phyloP scores from a whole-genome alignment of 805 yeast genomes.

The Schwanniomyces yamadae region DNA sequence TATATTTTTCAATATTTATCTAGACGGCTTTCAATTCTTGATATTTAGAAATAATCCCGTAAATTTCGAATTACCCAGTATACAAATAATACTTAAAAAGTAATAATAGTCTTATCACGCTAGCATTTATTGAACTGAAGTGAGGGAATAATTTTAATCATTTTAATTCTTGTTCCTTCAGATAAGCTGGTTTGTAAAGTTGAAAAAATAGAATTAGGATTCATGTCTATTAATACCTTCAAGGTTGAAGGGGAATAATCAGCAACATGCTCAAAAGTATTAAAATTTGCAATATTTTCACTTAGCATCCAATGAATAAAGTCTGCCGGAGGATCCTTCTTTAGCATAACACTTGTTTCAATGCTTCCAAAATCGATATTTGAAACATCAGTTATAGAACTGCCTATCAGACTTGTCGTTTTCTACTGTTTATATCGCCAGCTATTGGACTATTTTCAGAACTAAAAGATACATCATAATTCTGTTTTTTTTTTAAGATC shows the following conservation, averaged over 20 bases:
- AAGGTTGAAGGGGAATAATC: conserved; percentile 9
- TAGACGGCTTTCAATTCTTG: conserved; percentile 7
- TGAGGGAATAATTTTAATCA: conserved; percentile 6
- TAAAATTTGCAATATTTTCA: conserved; percentile 9
- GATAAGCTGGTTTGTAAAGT: conserved; percentile 1
- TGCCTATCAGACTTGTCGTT: no score
- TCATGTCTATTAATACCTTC: conserved; percentile 4
- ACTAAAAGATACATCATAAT: no score
- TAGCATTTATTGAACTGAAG: conserved; percentile 4
- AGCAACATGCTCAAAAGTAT: conserved; percentile 1
- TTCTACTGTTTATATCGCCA: no score
- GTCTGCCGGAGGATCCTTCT: conserved; percentile 13
- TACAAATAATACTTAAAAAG: no score
- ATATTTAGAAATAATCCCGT: conserved; percentile 6
- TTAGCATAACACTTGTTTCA: background rate
- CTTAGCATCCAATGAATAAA: conserved; percentile 19
- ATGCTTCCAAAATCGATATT: conserved; percentile 1
- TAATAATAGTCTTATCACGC: no score
- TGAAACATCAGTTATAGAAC: no score
- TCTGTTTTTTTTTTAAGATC: no score
- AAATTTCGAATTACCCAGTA: no score
- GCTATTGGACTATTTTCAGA: no score
- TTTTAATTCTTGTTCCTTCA: conserved; percentile 1
- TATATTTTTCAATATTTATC: conserved; percentile 52
- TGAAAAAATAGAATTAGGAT: conserved; percentile 3